Percentiles rank a stretch among this genome's conserved stretches.
phyloP scores from a whole-genome alignment of 1,284 basidiomycete species.

The Malassezia cuniculi region DNA sequence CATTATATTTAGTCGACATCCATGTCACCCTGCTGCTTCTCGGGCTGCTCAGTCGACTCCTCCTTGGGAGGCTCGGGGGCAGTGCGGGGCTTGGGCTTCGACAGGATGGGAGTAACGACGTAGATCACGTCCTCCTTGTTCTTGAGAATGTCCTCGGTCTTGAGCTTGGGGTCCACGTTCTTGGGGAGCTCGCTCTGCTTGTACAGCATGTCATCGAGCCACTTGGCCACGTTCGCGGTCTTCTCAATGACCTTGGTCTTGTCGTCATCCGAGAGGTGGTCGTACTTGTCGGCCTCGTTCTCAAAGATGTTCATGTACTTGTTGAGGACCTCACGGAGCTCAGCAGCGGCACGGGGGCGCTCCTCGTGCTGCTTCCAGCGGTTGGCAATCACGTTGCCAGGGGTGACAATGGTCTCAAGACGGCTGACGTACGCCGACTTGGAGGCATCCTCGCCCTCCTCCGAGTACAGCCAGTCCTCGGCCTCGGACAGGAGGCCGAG shows the following conservation, averaged over 20 bases:
- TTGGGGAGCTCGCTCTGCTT: constrained; percentile 43
- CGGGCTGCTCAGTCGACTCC: constrained; percentile 16
- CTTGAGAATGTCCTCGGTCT: constrained; percentile 36
- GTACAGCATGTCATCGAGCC: constrained; percentile 40
- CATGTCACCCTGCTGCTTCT: constrained; percentile 32
- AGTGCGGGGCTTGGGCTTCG: constrained; percentile 32
- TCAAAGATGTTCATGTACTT: constrained; percentile 37
- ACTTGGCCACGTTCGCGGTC: constrained; percentile 38
- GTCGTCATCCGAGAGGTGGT: constrained; percentile 40
- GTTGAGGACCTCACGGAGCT: constrained; percentile 39
- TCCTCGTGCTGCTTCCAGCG: constrained; percentile 38
- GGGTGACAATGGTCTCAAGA: constrained; percentile 35
- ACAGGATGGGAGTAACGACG: constrained; percentile 35
- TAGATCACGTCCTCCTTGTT: constrained; percentile 42
- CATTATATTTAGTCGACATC: constrained; percentile 30
- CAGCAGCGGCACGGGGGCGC: constrained; percentile 38
- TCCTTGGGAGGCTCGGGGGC: constrained; percentile 24
- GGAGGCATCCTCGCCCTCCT: constrained; percentile 42
- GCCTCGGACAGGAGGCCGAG: constrained; percentile 30
- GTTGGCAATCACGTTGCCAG: constrained; percentile 35
- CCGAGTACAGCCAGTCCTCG: constrained; percentile 45
- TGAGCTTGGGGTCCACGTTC: constrained; percentile 42
- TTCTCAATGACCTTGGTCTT: constrained; percentile 44
- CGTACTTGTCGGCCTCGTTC: constrained; percentile 40
- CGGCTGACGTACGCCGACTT: constrained; percentile 41